Base-by-base conservation (phyloP, 2,329 filamentous ascomycete genomes). In the Xylogone sp. region DNA sequence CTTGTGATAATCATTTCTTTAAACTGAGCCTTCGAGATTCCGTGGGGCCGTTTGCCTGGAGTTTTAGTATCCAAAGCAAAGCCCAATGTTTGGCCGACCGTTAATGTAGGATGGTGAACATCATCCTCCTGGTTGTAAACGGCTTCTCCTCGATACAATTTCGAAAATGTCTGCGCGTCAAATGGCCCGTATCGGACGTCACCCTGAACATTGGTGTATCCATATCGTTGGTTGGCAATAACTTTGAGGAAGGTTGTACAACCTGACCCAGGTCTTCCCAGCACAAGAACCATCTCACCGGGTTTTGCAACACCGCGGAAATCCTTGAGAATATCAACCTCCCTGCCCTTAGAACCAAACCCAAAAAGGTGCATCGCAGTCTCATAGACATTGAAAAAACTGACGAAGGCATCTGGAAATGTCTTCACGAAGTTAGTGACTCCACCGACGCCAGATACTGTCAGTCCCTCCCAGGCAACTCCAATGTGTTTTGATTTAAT, bases 111-210 rank as follows among this genome's bases (percentile, higher is more conserved):
- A 43, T 91, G 86, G 60, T 96, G 90, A 20, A 93, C 77, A 60
- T 96, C 91, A 58, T 95, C 90, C 67, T 93, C 88, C 60, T 88
- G 84, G 63, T 90, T 93, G 72, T 95, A 96, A 3, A 93, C 85
- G 1, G 88, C 86, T 70, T 96, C 89, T 47, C 89, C 89, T 24
- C 89, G 81, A 66, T 90, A 95, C 47, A 79, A 75, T 62, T 86
- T 80, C 57, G 71, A 71, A 60, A 95, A 93, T 46, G 87, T 83
- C 19, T 83, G 73, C 16, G 84, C 78, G 3, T 83, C 79, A 65
- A 90, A 91, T 0, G 84, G 85, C 0, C 90, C 89, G 59, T 93
- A 95, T 0, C 79, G 69, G 0, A 95, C 89, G 2, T 94, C 84
- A 12, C 90, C 90, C 1, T 78, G 71, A 4, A 84, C 70, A 1